These are phyloP conservation scores for Nevesoporus exiguus DNA, from an alignment of 768 basidiomycete genomes.

Conservation along the genomic window DNA sequence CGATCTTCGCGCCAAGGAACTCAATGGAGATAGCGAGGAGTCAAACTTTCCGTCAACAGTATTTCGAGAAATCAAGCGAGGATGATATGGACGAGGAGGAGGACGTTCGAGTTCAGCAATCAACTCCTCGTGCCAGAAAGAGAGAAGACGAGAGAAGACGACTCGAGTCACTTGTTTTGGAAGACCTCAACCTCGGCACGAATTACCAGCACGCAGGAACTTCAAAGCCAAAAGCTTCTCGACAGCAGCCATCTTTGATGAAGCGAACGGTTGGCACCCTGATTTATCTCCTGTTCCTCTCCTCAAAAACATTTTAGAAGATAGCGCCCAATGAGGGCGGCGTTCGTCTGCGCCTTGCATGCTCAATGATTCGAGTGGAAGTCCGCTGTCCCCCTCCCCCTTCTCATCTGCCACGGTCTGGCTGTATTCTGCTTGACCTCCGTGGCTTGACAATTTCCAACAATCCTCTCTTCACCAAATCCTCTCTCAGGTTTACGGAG, in stretches of 20 bases:
- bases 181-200: conserved; percentile 55
- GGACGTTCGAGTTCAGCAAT: conserved; percentile 26
- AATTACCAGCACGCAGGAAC: conserved; percentile 36
- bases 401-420: conserved; percentile 51
- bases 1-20: conserved; percentile 12
- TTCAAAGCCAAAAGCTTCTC: conserved; percentile 6
- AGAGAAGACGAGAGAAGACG: conserved; percentile 39
- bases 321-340: not conserved
- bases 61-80: conserved; percentile 4
- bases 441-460: conserved; percentile 46
- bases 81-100: conserved; percentile 13
- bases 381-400: conserved; percentile 63
- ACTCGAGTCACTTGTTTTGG: conserved; percentile 50
- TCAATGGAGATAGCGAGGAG: not conserved
- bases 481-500: conserved; percentile 30
- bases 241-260: not conserved
- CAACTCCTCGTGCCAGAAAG: conserved; percentile 15
- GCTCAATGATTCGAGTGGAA: conserved; percentile 63
- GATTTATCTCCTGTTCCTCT: not conserved
- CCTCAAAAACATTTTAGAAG: conserved; percentile 13
- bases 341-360: conserved; percentile 35
- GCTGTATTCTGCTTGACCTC: conserved; percentile 62
- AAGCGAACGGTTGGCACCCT: conserved; percentile 17
- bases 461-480: conserved; percentile 17
- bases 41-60: not conserved